Conservation (phyloP, 805 yeast genomes). For the Candida golubevii region DNA sequence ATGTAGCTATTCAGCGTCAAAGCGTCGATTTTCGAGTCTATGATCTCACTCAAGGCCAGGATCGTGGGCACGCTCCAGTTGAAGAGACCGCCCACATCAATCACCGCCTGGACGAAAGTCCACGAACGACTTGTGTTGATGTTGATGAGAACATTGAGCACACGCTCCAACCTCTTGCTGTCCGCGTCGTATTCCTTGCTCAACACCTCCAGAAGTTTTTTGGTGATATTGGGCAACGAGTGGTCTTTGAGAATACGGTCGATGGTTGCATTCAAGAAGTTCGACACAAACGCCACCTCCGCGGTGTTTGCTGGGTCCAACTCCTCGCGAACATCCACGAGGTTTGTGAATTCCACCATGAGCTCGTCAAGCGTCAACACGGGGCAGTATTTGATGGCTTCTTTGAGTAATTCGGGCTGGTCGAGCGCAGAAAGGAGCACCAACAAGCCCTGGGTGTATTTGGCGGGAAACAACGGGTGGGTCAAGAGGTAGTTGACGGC, state of each 20-base stretch:
- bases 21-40: constrained; percentile 46
- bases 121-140: constrained; percentile 50
- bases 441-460: constrained; percentile 53
- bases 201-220: constrained; percentile 37
- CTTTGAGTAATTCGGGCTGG: constrained; percentile 66
- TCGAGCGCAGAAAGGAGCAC: constrained; percentile 37
- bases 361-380: constrained; percentile 63
- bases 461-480: constrained; percentile 78
- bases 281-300: constrained; percentile 13
- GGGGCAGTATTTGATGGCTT: constrained; percentile 77
- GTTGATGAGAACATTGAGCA: constrained; percentile 27
- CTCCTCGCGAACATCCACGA: constrained; percentile 24
- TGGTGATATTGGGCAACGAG: constrained; percentile 55
- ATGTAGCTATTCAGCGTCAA: constrained; percentile 39
- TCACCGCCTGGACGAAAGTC: constrained; percentile 57
- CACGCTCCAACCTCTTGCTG: constrained; percentile 33
- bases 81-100: constrained; percentile 72
- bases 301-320: constrained; percentile 7
- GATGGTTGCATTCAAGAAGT: constrained; percentile 28
- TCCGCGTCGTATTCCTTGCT: constrained; percentile 21
- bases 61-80: constrained; percentile 55
- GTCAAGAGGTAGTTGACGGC: constrained; percentile 72
- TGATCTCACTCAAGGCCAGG: constrained; percentile 38
- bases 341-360: constrained; percentile 50
- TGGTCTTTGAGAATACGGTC: constrained; percentile 63